phyloP scores from a whole-genome alignment of 495 filamentous ascomycete genomes.

The Aspergillus leporis region DNA sequence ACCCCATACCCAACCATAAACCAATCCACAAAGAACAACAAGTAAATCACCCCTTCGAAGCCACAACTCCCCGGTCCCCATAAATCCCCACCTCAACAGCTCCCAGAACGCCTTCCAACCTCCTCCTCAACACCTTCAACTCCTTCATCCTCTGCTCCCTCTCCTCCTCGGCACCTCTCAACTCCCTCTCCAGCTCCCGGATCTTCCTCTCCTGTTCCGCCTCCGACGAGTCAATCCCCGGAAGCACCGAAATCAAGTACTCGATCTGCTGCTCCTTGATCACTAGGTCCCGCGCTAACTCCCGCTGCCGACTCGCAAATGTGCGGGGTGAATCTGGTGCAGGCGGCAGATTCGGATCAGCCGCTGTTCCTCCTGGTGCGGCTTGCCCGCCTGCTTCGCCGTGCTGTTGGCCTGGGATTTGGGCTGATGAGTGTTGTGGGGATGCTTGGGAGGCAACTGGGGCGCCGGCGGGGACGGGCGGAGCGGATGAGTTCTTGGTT shows the following conservation, averaged over 20 bases:
- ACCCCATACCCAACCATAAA: not conserved
- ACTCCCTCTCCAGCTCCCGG: slow-evolving; percentile 70
- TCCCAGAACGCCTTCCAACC: slow-evolving; percentile 62
- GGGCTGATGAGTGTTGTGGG: slow-evolving; percentile 28
- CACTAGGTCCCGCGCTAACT: slow-evolving; percentile 85
- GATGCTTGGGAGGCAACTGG: slow-evolving; percentile 31
- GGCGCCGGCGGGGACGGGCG: slow-evolving; percentile 43
- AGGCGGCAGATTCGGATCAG: slow-evolving; percentile 38
- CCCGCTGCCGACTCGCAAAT: slow-evolving; percentile 70
- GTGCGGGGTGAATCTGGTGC: slow-evolving; percentile 60
- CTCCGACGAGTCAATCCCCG: slow-evolving; percentile 83
- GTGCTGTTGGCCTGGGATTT: slow-evolving; percentile 19
- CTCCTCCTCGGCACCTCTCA: slow-evolving; percentile 72
- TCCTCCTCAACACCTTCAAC: slow-evolving; percentile 63
- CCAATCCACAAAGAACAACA: slow-evolving; percentile 7
- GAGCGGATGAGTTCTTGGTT: slow-evolving; percentile 41
- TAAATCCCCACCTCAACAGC: slow-evolving; percentile 42
- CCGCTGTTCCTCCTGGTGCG: slow-evolving; percentile 10
- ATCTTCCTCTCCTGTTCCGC: slow-evolving; percentile 77
- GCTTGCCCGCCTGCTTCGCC: slow-evolving; percentile 5
- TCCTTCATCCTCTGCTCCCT: slow-evolving; percentile 69
- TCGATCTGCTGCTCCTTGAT: slow-evolving; percentile 95
- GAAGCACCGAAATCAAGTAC: slow-evolving; percentile 75
- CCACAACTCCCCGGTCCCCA: slow-evolving; percentile 23
- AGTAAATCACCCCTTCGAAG: not conserved